Base-by-base conservation (phyloP, 1,139 yeast genomes). In the Saccharomycopsis phalli region DNA sequence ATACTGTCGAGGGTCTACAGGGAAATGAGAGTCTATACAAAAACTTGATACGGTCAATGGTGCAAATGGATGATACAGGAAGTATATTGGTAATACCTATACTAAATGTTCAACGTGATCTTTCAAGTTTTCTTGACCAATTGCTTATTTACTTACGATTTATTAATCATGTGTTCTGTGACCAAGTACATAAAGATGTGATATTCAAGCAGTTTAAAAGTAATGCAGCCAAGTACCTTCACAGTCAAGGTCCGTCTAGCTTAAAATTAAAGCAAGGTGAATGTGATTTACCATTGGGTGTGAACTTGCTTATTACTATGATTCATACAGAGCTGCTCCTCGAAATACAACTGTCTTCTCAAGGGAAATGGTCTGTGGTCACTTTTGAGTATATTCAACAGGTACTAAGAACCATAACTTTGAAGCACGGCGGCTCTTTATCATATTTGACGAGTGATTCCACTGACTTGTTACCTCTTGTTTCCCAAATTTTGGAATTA, bases 361-460 rank as follows among this genome's bases (percentile, higher is more conserved):
- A 32, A 19, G 25, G 18, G 13, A 14, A 19, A 32, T 21, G 25
- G 29, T 10, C 8, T 11, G 8, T 14, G 4, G 38, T 27, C 19
- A 22, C 34, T 3, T 29, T 34, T 28, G 40, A 36, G 16, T 36
- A 30, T 16, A 36, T 36, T n/a, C 42, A 39, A 34, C 42, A 39
- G 31, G 14, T 34, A 3, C 30, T 39, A 27, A n/a, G 42, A 20
- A 22, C 29, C 3, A 22, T 39, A 4, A 13, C 27, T 14, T 22
- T 39, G 22, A 39, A 39, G 20, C 42, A 39, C 29, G 34, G 42
- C 11, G 42, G 42, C 6, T 39, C 42, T 5, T n/a, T 39, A 4
- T n/a, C 34, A 5, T 39, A 39, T 25, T 13, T 32, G 27, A 19
- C 34, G 5, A 19, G 11, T 11, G 33, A 21, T 14, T 16, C 22